These are phyloP conservation scores for Punica granatum DNA, from an alignment of 345 rosid genomes.

Conservation along the genomic window DNA sequence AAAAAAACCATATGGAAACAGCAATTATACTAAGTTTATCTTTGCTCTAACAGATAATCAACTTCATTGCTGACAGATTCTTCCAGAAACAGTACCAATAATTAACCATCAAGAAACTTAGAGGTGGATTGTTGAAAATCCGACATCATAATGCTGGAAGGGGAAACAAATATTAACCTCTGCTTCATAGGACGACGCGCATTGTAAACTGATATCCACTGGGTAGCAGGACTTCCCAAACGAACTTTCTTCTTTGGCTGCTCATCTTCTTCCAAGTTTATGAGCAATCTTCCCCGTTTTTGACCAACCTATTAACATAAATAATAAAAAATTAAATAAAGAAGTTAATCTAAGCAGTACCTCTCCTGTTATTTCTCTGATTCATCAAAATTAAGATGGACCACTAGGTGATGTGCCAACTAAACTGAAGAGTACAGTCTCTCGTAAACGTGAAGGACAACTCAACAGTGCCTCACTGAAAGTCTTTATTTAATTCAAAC, in stretches of 20 bases:
- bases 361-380: slow-evolving; percentile 2
- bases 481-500: not conserved
- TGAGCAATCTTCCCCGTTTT: slow-evolving; percentile 63
- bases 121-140: not conserved
- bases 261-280: slow-evolving; percentile 85
- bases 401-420: not conserved
- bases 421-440: not conserved
- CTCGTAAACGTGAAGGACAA: not conserved
- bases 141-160: not conserved
- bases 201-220: slow-evolving; percentile 90
- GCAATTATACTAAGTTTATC: too few species aligned
- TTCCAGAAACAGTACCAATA: not conserved
- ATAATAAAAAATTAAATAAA: slow-evolving; percentile 11
- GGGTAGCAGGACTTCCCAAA: slow-evolving; percentile 83
- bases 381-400: not conserved
- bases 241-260: slow-evolving; percentile 85
- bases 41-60: too few species aligned
- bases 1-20: too few species aligned
- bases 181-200: slow-evolving; percentile 97
- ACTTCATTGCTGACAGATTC: not conserved
- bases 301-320: slow-evolving; percentile 54
- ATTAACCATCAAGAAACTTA: not conserved
- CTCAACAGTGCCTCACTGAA: not conserved
- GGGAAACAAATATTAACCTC: slow-evolving; percentile 31
- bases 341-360: slow-evolving; percentile 4